These are phyloP conservation scores for Cupressus sempervirens DNA, from an alignment of 75 land plant species.

Conservation along the genomic window DNA sequence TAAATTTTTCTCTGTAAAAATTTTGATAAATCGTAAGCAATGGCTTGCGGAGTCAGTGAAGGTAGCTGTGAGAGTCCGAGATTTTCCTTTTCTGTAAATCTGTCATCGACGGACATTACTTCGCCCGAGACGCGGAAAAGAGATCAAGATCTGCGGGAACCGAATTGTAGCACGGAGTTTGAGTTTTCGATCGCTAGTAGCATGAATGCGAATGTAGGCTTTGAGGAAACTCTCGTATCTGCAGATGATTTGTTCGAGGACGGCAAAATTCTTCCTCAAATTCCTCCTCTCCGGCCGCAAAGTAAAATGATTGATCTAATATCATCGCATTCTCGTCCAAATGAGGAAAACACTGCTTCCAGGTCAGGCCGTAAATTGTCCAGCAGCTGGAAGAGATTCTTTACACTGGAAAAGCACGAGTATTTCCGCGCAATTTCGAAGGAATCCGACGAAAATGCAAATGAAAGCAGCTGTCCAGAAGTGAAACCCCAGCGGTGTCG, in stretches of 20 bases:
- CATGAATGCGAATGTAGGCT: no score
- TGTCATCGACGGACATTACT: background rate
- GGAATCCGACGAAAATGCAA: background rate
- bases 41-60: background rate
- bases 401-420: background rate
- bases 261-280: constrained; percentile 5
- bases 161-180: background rate
- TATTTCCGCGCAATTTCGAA: background rate
- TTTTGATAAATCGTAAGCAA: background rate
- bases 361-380: background rate
- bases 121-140: background rate
- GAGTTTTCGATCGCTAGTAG: constrained; percentile 1
- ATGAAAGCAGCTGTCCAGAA: background rate
- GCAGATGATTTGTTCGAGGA: constrained; percentile 10
- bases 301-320: background rate
- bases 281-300: background rate
- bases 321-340: background rate
- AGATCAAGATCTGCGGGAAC: background rate
- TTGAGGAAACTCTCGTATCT: no score
- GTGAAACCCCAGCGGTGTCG: background rate
- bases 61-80: background rate
- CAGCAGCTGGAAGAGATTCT: background rate
- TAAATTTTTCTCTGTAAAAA: background rate
- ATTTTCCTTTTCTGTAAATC: background rate
- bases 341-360: no score